Percentiles rank a stretch among this genome's conserved stretches.
These are phyloP conservation scores for Immersiporthe knoxdaviesiana DNA, from an alignment of 2,329 filamentous ascomycete genomes.

Conservation along the genomic window DNA sequence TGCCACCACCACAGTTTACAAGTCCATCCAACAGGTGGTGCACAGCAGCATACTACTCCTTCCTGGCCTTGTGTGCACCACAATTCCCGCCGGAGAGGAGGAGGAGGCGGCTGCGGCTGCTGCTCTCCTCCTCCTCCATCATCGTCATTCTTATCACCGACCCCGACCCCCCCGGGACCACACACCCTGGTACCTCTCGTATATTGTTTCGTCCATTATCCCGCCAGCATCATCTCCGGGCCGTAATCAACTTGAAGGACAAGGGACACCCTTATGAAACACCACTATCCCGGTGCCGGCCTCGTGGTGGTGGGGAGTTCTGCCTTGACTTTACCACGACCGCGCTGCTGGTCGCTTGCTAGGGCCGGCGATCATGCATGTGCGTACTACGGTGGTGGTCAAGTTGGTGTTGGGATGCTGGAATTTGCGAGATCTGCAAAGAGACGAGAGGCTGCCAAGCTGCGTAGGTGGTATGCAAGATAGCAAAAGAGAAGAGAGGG, in stretches of 20 bases:
- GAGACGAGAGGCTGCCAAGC: neutral
- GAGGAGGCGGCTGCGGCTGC: too few relatives aligned
- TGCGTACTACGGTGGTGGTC: neutral
- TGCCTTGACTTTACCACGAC: neutral
- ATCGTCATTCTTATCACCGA: neutral
- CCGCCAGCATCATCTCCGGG: neutral
- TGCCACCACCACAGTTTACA: neutral
- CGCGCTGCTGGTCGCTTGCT: neutral
- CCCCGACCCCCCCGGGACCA: neutral
- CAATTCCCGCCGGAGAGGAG: too few relatives aligned
- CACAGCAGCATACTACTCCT: neutral
- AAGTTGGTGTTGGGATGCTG: neutral
- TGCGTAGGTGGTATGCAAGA: neutral
- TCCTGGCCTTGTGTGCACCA: neutral
- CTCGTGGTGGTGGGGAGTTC: neutral
- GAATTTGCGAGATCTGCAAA: neutral
- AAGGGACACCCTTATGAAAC: slow-evolving; percentile 5
- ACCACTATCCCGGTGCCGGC: neutral
- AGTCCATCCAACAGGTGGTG: neutral
- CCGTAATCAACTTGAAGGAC: slow-evolving; percentile 7
- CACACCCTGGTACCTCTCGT: neutral
- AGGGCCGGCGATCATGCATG: neutral
- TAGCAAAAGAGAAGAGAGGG: neutral
- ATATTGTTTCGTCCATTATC: neutral
- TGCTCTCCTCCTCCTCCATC: too few relatives aligned